Evolutionary conservation across 2,329 filamentous ascomycete genomes (phyloP).

Genomic region (Endocalyx cinctus): DNA sequence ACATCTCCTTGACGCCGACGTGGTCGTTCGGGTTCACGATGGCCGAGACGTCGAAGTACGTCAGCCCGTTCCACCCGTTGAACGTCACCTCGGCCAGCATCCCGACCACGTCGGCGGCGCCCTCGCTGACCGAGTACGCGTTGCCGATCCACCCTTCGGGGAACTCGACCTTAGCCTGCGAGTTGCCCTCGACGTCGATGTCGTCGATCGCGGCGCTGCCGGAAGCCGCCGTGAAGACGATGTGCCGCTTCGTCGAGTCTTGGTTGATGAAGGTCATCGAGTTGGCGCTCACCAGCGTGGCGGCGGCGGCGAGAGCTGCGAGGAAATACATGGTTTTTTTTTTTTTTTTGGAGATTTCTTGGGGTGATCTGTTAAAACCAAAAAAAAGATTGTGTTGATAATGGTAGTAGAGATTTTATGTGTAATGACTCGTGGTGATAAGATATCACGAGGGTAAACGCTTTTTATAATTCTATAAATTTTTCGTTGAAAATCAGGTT

Average conservation of each 20-base stretch:
- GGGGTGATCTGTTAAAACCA: too few species aligned
- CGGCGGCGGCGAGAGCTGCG: slow-evolving; percentile 35
- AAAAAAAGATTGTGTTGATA: too few species aligned
- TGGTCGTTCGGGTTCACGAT: slow-evolving; percentile 49
- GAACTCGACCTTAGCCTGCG: slow-evolving; percentile 37
- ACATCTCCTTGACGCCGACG: slow-evolving; percentile 51
- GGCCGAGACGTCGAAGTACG: slow-evolving; percentile 56
- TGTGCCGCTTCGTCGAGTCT: slow-evolving; percentile 44
- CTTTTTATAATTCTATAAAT: too few species aligned
- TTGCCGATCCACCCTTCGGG: slow-evolving; percentile 44
- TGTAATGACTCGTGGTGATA: too few species aligned
- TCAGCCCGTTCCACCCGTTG: slow-evolving; percentile 42
- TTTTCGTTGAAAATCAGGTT: too few species aligned
- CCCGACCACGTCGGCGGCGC: slow-evolving; percentile 36
- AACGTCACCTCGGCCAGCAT: slow-evolving; percentile 51
- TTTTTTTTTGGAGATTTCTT: too few species aligned
- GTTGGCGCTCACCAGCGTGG: slow-evolving; percentile 41
- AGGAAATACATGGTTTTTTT: slow-evolving; percentile 30
- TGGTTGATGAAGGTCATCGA: slow-evolving; percentile 55
- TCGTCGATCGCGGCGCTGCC: slow-evolving; percentile 31
- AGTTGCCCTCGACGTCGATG: slow-evolving; percentile 34
- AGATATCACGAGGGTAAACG: too few species aligned
- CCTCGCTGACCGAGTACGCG: slow-evolving; percentile 45
- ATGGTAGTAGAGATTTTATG: too few species aligned
- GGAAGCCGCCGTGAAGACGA: slow-evolving; percentile 46